A percentile compares a stretch with the other conserved stretches of the same genome.
phyloP scores from a whole-genome alignment of 2,329 filamentous ascomycete genomes.

The Trichoderma citrinoviride region DNA sequence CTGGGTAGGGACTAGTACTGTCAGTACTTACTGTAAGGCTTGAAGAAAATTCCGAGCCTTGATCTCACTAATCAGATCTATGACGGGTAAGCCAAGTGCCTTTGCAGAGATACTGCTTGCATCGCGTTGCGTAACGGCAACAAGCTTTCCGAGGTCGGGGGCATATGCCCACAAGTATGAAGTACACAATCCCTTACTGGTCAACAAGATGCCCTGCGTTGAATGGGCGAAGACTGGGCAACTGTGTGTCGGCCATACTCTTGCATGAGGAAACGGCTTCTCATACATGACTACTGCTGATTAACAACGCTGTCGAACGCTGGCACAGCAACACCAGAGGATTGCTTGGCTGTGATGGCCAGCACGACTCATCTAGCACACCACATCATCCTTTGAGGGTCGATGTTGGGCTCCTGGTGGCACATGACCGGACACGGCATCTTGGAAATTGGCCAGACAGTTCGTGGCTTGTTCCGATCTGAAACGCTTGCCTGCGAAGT shows the following conservation, averaged over 20 bases:
- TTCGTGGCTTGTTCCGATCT: conserved; percentile 3
- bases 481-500: conserved; percentile 15
- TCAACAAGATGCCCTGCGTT: not conserved
- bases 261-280: not conserved
- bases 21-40: not conserved
- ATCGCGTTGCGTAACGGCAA: not conserved
- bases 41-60: not conserved
- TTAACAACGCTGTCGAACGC: not conserved
- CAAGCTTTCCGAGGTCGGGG: too few relatives aligned
- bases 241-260: not conserved
- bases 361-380: not conserved
- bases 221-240: not conserved
- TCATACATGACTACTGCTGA: not conserved
- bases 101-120: not conserved
- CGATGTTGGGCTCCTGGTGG: not conserved
- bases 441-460: not conserved
- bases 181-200: not conserved
- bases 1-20: too few relatives aligned
- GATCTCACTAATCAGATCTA: not conserved
- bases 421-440: conserved; percentile 3
- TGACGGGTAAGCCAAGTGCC: not conserved
- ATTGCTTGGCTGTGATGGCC: conserved; percentile 1
- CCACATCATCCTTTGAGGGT: conserved; percentile 12
- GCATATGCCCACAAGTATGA: too few relatives aligned
- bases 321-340: not conserved